Evolutionary conservation across 768 basidiomycete genomes (phyloP).

Genomic region (Brasilioporus rufonigricans): DNA sequence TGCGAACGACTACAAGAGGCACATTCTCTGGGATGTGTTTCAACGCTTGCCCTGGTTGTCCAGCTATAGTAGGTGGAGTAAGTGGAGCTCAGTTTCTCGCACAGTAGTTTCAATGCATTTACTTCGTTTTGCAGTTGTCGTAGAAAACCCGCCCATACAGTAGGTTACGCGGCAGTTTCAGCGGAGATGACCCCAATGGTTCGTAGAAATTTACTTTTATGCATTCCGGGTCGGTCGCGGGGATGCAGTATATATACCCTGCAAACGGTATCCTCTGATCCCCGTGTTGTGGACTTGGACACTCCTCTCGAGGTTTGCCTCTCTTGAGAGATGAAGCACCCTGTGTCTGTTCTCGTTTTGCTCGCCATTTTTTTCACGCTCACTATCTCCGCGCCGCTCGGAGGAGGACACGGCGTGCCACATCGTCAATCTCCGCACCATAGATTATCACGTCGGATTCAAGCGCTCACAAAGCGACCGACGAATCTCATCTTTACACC

Average conservation of each 20-base stretch:
- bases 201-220: background rate
- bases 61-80: background rate
- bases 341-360: background rate
- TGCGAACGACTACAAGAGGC: background rate
- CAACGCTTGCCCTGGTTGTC: background rate
- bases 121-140: background rate
- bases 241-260: background rate
- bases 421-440: conserved; percentile 3
- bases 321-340: background rate
- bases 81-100: background rate
- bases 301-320: background rate
- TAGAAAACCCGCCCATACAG: background rate
- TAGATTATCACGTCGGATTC: conserved; percentile 4
- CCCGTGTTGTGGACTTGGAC: background rate
- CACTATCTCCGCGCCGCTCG: background rate
- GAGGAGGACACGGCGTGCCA: background rate
- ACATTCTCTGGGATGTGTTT: background rate
- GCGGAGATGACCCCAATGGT: background rate
- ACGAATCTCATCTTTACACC: conserved; percentile 5
- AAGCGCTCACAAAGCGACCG: background rate
- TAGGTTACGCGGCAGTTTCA: background rate
- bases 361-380: conserved; percentile 1
- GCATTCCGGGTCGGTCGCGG: background rate
- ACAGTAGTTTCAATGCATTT: background rate
- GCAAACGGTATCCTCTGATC: background rate